phyloP scores from a whole-genome alignment of 2,329 filamentous ascomycete genomes.

The Sarocladium strictum region DNA sequence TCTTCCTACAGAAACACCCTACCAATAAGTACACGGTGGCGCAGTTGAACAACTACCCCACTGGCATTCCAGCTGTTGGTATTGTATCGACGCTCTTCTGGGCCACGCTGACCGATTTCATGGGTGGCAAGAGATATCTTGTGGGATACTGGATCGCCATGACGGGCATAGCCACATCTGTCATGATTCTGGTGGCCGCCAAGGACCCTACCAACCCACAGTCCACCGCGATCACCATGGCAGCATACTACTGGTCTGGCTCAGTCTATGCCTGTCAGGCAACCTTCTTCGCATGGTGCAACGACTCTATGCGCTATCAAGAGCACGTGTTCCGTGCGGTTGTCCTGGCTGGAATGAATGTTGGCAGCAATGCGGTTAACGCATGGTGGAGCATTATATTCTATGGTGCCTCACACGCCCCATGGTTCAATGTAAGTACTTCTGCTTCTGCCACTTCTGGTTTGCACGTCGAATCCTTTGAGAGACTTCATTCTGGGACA shows the following conservation, averaged over 20 bases:
- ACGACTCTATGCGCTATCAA: conserved; percentile 61
- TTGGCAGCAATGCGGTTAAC: conserved; percentile 62
- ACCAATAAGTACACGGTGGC: conserved; percentile 34
- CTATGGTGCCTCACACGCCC: conserved; percentile 51
- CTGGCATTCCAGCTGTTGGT: conserved; percentile 49
- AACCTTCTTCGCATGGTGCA: conserved; percentile 71
- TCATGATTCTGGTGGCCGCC: conserved; percentile 53
- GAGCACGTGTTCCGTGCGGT: conserved; percentile 58
- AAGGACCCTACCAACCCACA: conserved; percentile 28
- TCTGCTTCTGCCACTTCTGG: too few relatives aligned
- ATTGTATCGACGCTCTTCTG: conserved; percentile 61
- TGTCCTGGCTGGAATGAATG: conserved; percentile 67
- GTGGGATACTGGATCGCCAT: conserved; percentile 62
- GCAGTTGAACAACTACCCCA: conserved; percentile 52
- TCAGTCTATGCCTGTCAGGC: conserved; percentile 67
- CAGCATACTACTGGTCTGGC: conserved; percentile 65
- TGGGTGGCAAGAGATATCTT: conserved; percentile 57
- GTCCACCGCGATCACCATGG: conserved; percentile 52
- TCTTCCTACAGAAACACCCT: conserved; percentile 46
- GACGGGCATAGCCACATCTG: conserved; percentile 56
- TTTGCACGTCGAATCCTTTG: too few relatives aligned
- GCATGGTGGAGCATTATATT: conserved; percentile 71
- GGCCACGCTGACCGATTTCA: conserved; percentile 61
- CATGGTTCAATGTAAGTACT: conserved; percentile 57
- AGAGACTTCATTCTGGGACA: too few relatives aligned